phyloP scores from a whole-genome alignment of 768 basidiomycete species.

The Agaricus sinodeliciosus region DNA sequence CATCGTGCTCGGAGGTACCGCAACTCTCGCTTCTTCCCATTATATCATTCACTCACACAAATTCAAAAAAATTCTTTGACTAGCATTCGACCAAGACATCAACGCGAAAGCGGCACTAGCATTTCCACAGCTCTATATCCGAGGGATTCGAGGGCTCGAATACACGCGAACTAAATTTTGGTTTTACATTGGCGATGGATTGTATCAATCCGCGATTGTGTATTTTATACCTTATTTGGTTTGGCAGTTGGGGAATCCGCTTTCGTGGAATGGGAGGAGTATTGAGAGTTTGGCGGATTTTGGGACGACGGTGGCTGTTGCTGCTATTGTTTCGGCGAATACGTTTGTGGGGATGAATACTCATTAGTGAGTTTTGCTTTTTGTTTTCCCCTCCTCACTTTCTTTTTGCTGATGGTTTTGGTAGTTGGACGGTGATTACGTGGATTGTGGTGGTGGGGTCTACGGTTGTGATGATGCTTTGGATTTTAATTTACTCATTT shows the following conservation, averaged over 20 bases:
- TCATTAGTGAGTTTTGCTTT: slow-evolving; percentile 61
- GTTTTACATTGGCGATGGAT: slow-evolving; percentile 89
- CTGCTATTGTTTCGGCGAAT: slow-evolving; percentile 86
- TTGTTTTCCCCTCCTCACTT: neutral
- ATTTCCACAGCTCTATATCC: slow-evolving; percentile 92
- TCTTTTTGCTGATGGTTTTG: slow-evolving; percentile 6
- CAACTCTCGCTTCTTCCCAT: neutral
- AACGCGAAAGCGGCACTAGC: slow-evolving; percentile 85
- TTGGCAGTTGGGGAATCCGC: slow-evolving; percentile 57
- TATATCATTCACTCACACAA: neutral
- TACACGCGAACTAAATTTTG: slow-evolving; percentile 92
- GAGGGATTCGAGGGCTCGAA: slow-evolving; percentile 89
- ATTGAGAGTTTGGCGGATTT: slow-evolving; percentile 82
- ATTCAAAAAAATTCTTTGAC: slow-evolving; percentile 10
- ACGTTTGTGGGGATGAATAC: slow-evolving; percentile 87
- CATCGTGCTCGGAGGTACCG: slow-evolving; percentile 77
- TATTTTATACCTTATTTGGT: slow-evolving; percentile 81
- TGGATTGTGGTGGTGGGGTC: slow-evolving; percentile 81
- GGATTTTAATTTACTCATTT: slow-evolving; percentile 86
- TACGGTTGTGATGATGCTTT: slow-evolving; percentile 74
- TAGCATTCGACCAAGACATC: slow-evolving; percentile 91
- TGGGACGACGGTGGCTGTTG: slow-evolving; percentile 85
- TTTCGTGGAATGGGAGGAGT: slow-evolving; percentile 73
- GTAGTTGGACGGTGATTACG: slow-evolving; percentile 77
- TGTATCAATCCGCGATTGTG: slow-evolving; percentile 86